Evolutionary conservation across 83 land plant species (phyloP), one percentile per base, ranked within the genome.

Genomic region (Thuja plicata): DNA sequence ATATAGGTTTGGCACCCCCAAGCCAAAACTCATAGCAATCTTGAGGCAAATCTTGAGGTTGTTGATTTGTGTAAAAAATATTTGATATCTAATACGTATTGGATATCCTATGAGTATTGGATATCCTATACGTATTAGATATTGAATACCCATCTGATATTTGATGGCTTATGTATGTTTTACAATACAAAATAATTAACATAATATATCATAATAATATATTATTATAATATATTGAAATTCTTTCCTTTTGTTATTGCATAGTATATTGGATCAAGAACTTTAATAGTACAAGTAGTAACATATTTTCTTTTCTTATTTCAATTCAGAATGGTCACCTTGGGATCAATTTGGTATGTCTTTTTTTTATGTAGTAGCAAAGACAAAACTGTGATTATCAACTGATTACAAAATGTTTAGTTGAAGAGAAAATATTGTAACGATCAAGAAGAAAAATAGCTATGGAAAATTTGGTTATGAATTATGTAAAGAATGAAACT

Each of bases 391-490:
- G 92, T 91, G 46, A 82, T 91, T 82, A 90, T 76, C 92, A 91
- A 48, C 87, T 91, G 32, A 88, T 91, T 37, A 91, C 92, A 35
- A 91, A 91, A 60, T 91, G 91, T 88, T 91, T 91, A 21, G 89
- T 91, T 34, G 93, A 92, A 50, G 93, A 92, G 60, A 92, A 89
- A 66, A 92, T 92, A n/a, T 30, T 92, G 86, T 74, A 92, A 46
- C 66, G 92, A 19, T 89, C 93, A 46, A 89, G 88, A 78, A 87
- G 89, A 55, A 92, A 92, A 48, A 83, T 92, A 6, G 93, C 93
- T 55, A 87, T 92, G 90, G 93, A 92, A 60, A 92, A 91, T 89
- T 88, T 92, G 79, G 93, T 92, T 21, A 91, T 92, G 93, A 91
- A 88, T 87, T 52, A 88, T 71, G 21, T 5, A 32, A 77, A 27